Evolutionary conservation across 208 protist species (phyloP), one percentile per base, ranked within the genome.

Genomic region (Crithidia thermophila): DNA sequence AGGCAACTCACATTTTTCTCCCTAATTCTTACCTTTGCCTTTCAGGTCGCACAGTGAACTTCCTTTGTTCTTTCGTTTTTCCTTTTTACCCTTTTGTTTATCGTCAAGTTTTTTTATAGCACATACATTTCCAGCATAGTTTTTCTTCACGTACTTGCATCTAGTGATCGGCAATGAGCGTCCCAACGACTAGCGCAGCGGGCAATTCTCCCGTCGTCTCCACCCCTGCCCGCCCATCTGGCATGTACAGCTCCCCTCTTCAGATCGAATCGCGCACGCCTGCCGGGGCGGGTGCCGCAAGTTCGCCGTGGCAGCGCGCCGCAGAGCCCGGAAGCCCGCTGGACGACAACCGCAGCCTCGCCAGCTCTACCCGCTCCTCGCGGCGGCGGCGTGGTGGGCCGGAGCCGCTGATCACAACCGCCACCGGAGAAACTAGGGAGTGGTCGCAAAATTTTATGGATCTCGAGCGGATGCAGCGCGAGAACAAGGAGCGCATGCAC

Each of bases 391-490:
- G 79, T 20, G 72, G 83, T 40, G 55, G 6, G 5, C 55, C 37
- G 71, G 79, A 21, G 70, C 72, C 9, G 37, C 68, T 4, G 39
- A 57, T 1, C 42, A 31, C 34, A 3, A 39, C 47, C 14, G 72
- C 74, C 4, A 34, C 37, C 10, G 23, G n/a, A 6, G 64, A 74
- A 45, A 73, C 59, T 21, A 45, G 60, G 2, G 73, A 82, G 36
- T 83, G 76, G 76, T 63, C 83, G 47, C 50, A 68, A 49, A 69
- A 74, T 14, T 72, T 94, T 28, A 45, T 67, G 28, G 80, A 79
- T 36, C 65, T 93, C 14, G 83, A 87, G 62, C 69, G 71, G 46
- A 92, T 94, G 85, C 85, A 88, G 63, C 63, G 50, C 43, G 86
- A 92, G 65, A 92, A 94, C 61, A 79, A 85, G 46, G 82, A 86